phyloP scores from a whole-genome alignment of 176 grass and related monocot species.

The Chloris gayana region DNA sequence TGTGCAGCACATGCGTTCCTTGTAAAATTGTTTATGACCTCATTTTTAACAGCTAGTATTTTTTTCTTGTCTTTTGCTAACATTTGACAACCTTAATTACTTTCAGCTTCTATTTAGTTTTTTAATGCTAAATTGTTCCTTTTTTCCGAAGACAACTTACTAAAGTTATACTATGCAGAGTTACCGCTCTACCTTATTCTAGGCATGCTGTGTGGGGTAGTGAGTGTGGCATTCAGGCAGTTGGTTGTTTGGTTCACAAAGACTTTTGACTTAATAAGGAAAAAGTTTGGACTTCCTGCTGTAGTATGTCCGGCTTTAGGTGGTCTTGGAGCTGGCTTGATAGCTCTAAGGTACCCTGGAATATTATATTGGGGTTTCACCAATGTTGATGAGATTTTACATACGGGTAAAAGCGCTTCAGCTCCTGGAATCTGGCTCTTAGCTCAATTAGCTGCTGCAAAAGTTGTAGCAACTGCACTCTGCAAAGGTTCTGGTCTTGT shows the following conservation, averaged over 20 bases:
- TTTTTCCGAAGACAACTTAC: slow-evolving; percentile 34
- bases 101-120: not conserved
- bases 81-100: not conserved
- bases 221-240: slow-evolving; percentile 84
- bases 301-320: slow-evolving; percentile 94
- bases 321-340: slow-evolving; percentile 90
- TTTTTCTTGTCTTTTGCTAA: slow-evolving; percentile 6
- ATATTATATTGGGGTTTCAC: slow-evolving; percentile 99
- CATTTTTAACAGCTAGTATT: not conserved
- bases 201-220: slow-evolving; percentile 92
- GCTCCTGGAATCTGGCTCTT: slow-evolving; percentile 97
- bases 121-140: slow-evolving; percentile 10
- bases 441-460: slow-evolving; percentile 85
- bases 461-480: slow-evolving; percentile 97
- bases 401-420: slow-evolving; percentile 96
- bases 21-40: not conserved
- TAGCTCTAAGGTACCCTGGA: slow-evolving; percentile 97
- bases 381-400: slow-evolving; percentile 95
- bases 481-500: slow-evolving; percentile 99
- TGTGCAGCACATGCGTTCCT: not conserved
- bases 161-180: slow-evolving; percentile 60
- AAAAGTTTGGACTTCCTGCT: slow-evolving; percentile 84
- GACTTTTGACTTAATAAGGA: slow-evolving; percentile 83
- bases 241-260: slow-evolving; percentile 95
- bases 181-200: slow-evolving; percentile 95